Evolutionary conservation across 73 alveolate species (phyloP).

Genomic region (Paramecium sonneborni): DNA sequence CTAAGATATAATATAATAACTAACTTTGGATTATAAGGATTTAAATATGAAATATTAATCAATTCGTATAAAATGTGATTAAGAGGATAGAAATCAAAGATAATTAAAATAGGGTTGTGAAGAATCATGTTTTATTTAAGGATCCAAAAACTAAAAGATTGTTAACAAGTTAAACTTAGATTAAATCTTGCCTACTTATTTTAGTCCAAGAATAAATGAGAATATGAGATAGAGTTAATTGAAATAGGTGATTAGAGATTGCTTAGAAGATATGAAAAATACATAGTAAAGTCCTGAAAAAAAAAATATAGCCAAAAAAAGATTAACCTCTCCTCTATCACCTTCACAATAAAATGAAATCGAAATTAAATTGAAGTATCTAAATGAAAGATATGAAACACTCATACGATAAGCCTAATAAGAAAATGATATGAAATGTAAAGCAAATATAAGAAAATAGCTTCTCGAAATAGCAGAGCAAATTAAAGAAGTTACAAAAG

Average conservation of each 20-base stretch:
- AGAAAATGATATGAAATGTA: background rate
- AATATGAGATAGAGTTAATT: background rate
- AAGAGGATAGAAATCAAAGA: background rate
- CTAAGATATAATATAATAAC: background rate
- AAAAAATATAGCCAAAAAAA: background rate
- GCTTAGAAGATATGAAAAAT: background rate
- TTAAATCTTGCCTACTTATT: background rate
- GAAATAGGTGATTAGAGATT: background rate
- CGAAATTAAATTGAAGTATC: background rate
- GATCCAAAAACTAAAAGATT: background rate
- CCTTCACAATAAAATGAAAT: background rate
- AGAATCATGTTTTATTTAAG: background rate
- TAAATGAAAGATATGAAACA: conserved; percentile 7
- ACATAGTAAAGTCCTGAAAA: background rate
- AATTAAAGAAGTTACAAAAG: background rate
- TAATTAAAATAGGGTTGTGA: background rate
- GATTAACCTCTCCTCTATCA: background rate
- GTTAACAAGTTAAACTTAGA: background rate
- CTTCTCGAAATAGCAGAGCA: background rate
- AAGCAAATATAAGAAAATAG: conserved; percentile 7
- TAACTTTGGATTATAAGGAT: background rate
- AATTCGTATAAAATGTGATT: background rate
- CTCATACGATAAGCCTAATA: background rate
- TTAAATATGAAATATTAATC: background rate
- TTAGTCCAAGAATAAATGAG: background rate